Base-by-base conservation (phyloP, 345 rosid species). In the Streptanthus diversifolius region DNA sequence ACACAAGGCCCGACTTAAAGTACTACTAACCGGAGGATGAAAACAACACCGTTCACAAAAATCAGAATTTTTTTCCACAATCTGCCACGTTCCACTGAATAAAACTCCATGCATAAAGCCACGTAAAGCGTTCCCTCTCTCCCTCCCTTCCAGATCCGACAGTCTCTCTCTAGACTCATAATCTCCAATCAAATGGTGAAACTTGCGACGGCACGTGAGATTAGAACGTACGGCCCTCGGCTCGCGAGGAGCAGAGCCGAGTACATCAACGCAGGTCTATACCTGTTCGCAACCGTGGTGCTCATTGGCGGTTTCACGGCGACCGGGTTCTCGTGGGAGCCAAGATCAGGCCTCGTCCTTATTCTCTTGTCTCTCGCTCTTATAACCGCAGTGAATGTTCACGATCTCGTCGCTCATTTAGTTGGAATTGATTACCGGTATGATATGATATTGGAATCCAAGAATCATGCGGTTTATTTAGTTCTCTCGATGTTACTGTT, bases 321-420 rank as follows among this genome's bases (percentile, higher is more conserved):
- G 2, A 82, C 91, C 3, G 79, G 81, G 63, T 83, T 86, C 66
- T 91, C 95, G 0, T 64, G 45, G 82, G 97, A 91, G 73, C 83
- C 91, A 30, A 83, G 63, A 72, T 84, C 90, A 0, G 97, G 92
- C 8, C 85, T 91, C 4, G 86, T 83, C 30, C 82, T 91, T 48
- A 62, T 93, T 60, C 86, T 85, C 12, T 82, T 87, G 18, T 91
- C 90, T 11, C 58, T 81, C 0, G 83, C 67, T 22, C 73, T 91
- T 24, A 82, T 87, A 9, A 55, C 76, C 32, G 79, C 56, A 1
- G 91, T 88, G 7, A 91, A 87, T 53, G 64, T 81, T 47, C 96
- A 90, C 15, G 96, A 91, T 83, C 88, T 91, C 0, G 13, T 84
- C 2, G 99, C 93, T 3, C 98, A 91, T 80, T 86, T 91, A 2